Conservation (phyloP, 1,284 basidiomycete genomes). For the Vanrija sp. region DNA sequence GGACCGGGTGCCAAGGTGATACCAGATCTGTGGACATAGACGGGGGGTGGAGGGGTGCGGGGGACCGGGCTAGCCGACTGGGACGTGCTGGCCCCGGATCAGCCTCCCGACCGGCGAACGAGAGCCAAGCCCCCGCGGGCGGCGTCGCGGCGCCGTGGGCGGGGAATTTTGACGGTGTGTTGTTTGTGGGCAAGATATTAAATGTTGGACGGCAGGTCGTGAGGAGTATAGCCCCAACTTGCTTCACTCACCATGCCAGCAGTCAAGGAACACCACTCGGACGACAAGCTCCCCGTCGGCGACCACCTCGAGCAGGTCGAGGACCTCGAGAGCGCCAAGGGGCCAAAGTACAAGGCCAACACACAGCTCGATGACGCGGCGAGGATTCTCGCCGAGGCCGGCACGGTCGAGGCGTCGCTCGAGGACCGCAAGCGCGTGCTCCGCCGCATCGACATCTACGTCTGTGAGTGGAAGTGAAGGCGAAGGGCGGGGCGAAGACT, state of each 20-base stretch:
- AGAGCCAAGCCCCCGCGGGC: too few relatives aligned
- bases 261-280: not conserved
- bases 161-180: too few relatives aligned
- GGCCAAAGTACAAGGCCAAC: slow-evolving; percentile 9
- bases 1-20: too few relatives aligned
- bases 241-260: not conserved
- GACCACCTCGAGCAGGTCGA: slow-evolving; percentile 6
- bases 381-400: slow-evolving; percentile 10
- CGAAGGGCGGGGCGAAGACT: not conserved
- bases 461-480: slow-evolving; percentile 4
- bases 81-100: too few relatives aligned
- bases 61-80: too few relatives aligned
- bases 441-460: slow-evolving; percentile 13
- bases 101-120: too few relatives aligned
- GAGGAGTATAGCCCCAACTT: not conserved
- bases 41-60: too few relatives aligned
- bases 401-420: slow-evolving; percentile 6
- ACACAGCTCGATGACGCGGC: slow-evolving; percentile 13
- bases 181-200: too few relatives aligned
- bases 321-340: not conserved
- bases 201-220: too few relatives aligned
- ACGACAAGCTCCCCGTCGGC: slow-evolving; percentile 4
- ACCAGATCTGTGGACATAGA: too few relatives aligned
- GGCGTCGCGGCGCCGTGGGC: too few relatives aligned
- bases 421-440: slow-evolving; percentile 12